Conservation (phyloP, 352 stramenopile species). For the Peronosclerospora sorghi region DNA sequence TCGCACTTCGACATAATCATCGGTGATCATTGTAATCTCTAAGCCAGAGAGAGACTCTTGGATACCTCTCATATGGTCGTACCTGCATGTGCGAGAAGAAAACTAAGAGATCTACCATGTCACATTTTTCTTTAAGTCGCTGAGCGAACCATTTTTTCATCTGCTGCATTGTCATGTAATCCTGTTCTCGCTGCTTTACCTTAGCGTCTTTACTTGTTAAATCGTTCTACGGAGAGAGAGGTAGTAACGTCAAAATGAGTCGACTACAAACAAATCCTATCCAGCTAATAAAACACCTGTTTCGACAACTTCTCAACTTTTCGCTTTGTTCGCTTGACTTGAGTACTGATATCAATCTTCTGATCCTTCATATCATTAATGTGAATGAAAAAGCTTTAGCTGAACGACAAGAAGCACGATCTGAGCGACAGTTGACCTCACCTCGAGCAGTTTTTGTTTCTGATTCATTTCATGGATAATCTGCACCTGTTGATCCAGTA, state of each 20-base stretch:
- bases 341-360: constrained; percentile 60
- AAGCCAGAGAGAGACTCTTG: constrained; percentile 42
- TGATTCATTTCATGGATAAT: constrained; percentile 64
- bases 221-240: constrained; percentile 31
- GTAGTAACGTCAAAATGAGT: neutral
- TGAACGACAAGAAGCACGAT: neutral
- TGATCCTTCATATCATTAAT: constrained; percentile 25
- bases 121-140: neutral
- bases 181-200: constrained; percentile 61
- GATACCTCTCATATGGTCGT: constrained; percentile 48
- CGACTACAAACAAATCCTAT: constrained; percentile 1
- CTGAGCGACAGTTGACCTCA: neutral
- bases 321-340: constrained; percentile 49
- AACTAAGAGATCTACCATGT: neutral
- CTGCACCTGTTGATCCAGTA: constrained; percentile 63
- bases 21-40: constrained; percentile 40
- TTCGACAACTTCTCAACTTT: constrained; percentile 43
- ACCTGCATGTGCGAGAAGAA: constrained; percentile 24
- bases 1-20: constrained; percentile 51
- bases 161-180: constrained; percentile 53
- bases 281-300: constrained; percentile 21
- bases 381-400: neutral
- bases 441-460: constrained; percentile 52
- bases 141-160: constrained; percentile 59
- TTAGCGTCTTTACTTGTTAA: constrained; percentile 54